Evolutionary conservation across 2,329 filamentous ascomycete genomes (phyloP).

Genomic region (Scedosporium apiospermum): DNA sequence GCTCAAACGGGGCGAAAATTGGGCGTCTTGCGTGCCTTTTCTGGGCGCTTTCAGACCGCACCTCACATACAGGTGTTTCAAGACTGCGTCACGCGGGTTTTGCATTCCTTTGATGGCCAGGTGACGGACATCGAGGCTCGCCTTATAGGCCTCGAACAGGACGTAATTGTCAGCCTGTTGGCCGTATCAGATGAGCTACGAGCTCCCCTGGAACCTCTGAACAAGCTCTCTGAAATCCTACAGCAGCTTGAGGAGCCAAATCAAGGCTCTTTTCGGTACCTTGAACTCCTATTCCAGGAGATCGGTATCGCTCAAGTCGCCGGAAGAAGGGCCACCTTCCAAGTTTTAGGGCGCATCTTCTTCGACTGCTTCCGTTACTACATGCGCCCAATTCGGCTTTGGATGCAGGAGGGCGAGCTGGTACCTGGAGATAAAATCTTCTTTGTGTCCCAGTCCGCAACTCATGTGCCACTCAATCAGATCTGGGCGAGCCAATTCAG

Average conservation of each 20-base stretch:
- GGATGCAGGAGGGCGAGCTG: conserved; percentile 76
- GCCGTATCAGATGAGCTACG: conserved; percentile 49
- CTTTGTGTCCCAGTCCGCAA: conserved; percentile 57
- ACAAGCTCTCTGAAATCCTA: conserved; percentile 53
- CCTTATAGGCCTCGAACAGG: conserved; percentile 43
- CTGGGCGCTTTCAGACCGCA: conserved; percentile 32
- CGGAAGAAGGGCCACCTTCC: conserved; percentile 52
- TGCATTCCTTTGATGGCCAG: conserved; percentile 47
- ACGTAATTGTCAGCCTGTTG: conserved; percentile 58
- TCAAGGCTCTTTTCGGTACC: conserved; percentile 55
- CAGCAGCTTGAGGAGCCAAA: conserved; percentile 41
- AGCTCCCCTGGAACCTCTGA: conserved; percentile 42
- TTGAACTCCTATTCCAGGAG: conserved; percentile 69
- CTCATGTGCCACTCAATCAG: conserved; percentile 48
- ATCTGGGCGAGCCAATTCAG: conserved; percentile 71
- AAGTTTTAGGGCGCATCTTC: conserved; percentile 59
- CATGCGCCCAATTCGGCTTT: conserved; percentile 65
- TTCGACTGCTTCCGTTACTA: conserved; percentile 77
- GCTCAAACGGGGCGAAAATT: conserved; percentile 37
- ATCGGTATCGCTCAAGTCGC: conserved; percentile 61
- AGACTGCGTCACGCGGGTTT: conserved; percentile 45
- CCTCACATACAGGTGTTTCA: conserved; percentile 64
- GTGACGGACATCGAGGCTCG: conserved; percentile 51
- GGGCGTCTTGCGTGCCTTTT: conserved; percentile 34
- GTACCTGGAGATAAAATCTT: conserved; percentile 58